Evolutionary conservation across 495 filamentous ascomycete genomes (phyloP).

Genomic region (Viridothelium virens): DNA sequence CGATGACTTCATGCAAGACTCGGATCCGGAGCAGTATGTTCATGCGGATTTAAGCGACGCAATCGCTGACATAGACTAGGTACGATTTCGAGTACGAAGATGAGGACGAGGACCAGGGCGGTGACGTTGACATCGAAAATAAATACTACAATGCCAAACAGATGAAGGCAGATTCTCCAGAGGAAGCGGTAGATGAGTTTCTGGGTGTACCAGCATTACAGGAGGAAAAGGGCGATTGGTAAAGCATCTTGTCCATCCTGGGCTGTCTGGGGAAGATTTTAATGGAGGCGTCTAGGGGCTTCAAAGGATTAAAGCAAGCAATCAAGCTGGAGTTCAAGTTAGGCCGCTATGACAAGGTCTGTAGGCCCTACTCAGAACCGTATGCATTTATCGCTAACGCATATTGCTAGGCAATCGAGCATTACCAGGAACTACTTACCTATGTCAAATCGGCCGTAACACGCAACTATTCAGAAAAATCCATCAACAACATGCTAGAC

Average conservation of each 20-base stretch:
- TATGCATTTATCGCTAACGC: conserved; percentile 20
- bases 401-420: conserved; percentile 71
- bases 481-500: conserved; percentile 98
- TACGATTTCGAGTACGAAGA: conserved; percentile 97
- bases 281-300: conserved; percentile 52
- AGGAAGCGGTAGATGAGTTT: conserved; percentile 88
- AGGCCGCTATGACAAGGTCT: conserved; percentile 72
- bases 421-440: conserved; percentile 89
- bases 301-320: conserved; percentile 95
- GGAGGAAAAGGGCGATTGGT: conserved; percentile 90
- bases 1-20: conserved; percentile 98
- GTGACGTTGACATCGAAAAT: conserved; percentile 93
- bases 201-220: conserved; percentile 77
- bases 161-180: conserved; percentile 76
- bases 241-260: conserved; percentile 12
- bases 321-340: conserved; percentile 95
- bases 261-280: conserved; percentile 3
- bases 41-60: conserved; percentile 19
- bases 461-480: conserved; percentile 97
- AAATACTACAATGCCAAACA: conserved; percentile 99
- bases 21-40: conserved; percentile 72
- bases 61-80: conserved; percentile 36
- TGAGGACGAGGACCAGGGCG: conserved; percentile 77
- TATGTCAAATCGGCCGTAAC: conserved; percentile 97
- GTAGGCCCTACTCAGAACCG: conserved; percentile 13